Base-by-base conservation (phyloP, 352 stramenopile genomes). In the Globisporangium spiculum region DNA sequence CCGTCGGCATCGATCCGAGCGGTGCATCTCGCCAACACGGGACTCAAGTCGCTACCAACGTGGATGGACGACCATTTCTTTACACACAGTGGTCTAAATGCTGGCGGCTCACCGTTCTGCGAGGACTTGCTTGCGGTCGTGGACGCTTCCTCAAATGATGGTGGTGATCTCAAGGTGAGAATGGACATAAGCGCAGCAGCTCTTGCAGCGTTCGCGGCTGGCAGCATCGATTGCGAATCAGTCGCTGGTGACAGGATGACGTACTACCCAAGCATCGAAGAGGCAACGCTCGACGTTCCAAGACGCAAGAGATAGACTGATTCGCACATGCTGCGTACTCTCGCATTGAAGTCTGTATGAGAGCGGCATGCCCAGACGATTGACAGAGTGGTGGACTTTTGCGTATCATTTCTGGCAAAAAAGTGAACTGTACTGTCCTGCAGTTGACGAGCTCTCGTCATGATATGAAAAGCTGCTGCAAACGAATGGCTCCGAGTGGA, bases 11-110 rank as follows among this genome's bases (percentile, higher is more conserved):
- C 66, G 14, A 71, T 71, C 30, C 50, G 41, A 3, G 34, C 16
- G 12, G 50, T 68, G 59, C 52, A 52, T 4, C 60, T 71, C 27
- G 53, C 52, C 2, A 48, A 61, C 66, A 71, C 66, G 12, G 26
- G 4, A 1, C n/a, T 71, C 4, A 22, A 34, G 30, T 7, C 53
- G 18, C 27, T 71, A 10, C 52, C 66, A 4, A 27, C 20, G 3
- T 68, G 66, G 66, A 71, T 71, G 48, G 50, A 71, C 54, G 38
- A 32, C 4, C 7, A 7, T 12, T 71, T 71, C 34, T 68, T 71
- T 32, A 10, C 32, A 38, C 60, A 58, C 9, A n/a, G 36, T 8
- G 5, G 18, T 3, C 32, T 68, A 2, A 10, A n/a, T 16, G 66
- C 60, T 3, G 60, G 66, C 30, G 60, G 60, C 5, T 53, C 66